Conservation (phyloP, 2,329 filamentous ascomycete genomes). For the Aspergillus novoparasiticus region DNA sequence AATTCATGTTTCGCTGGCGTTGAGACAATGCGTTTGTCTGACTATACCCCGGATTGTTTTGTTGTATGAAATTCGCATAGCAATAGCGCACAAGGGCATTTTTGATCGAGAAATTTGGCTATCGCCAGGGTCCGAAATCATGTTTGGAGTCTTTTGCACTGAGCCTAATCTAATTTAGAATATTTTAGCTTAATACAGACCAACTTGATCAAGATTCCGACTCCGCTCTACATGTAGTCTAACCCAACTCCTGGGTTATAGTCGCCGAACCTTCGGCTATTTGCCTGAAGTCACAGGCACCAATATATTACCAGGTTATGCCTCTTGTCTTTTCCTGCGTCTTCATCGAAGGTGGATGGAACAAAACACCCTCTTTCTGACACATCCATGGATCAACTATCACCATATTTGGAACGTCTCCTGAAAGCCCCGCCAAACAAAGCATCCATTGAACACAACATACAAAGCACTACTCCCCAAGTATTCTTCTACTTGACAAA, state of each 20-base stretch:
- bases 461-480: neutral
- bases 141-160: neutral
- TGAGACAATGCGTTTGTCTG: neutral
- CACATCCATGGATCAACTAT: neutral
- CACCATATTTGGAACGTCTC: neutral
- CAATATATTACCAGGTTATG: neutral
- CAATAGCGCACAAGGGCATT: neutral
- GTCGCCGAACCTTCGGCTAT: too few species aligned
- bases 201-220: too few species aligned
- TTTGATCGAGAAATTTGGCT: neutral
- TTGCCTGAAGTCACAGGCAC: too few species aligned
- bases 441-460: neutral
- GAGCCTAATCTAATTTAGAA: neutral
- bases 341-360: too few species aligned
- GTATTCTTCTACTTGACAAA: neutral
- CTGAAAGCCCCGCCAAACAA: neutral
- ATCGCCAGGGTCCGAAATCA: neutral
- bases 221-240: too few species aligned
- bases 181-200: neutral
- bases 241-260: too few species aligned
- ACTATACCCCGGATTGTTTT: slow-evolving; percentile 2
- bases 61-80: neutral
- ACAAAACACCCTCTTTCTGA: neutral
- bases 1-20: neutral
- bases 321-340: neutral